Evolutionary conservation across 2,329 filamentous ascomycete species (phyloP), one percentile per base, ranked within the genome.

Genomic region (Fusarium humuli): DNA sequence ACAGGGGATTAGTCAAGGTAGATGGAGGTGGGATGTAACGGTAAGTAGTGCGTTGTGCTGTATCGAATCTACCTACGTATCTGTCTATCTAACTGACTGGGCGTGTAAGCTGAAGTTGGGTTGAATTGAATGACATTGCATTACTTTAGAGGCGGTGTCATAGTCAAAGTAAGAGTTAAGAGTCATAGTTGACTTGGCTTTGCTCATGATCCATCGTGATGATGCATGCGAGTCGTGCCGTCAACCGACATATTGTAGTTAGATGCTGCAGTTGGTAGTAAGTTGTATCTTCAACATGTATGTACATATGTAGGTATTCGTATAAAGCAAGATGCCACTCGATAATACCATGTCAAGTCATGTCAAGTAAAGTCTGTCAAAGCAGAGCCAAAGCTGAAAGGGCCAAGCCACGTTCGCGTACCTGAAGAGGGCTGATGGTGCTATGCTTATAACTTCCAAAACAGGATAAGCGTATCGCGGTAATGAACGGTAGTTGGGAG

Each of bases 361-460:
- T 23, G 23, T 23, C 49, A 52, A 11, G 34, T 37, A 18, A 37
- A 37, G 34, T 37, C 34, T 37, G 34, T 37, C 34, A 37, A 37
- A n/a, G 34, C 34, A 37, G 10, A 37, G 34, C 34, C 34, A 37
- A 22, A 53, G 49, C 49, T 53, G 49, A 42, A 42, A 27, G 25
- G 42, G 49, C 34, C 49, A 53, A 53, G 49, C 34, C 34, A n/a
- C n/a, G 23, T 53, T 53, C n/a, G 49, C 18, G 49, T 53, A 53
- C 49, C 49, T 53, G 49, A 53, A 53, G 49, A 53, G 13, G 49
- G 49, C 49, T 53, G 34, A 53, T 53, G 7, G 34, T 53, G 49
- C 49, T 53, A 53, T n/a, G 49, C 49, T 41, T 53, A 53, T 25
- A 14, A 53, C 23, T 53, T 14, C 49, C 49, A 7, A 14, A 53